A percentile compares a stretch with the other conserved stretches of the same genome.
These are phyloP conservation scores for Cardamine resedifolia DNA, from an alignment of 345 rosid species.

Conservation along the genomic window DNA sequence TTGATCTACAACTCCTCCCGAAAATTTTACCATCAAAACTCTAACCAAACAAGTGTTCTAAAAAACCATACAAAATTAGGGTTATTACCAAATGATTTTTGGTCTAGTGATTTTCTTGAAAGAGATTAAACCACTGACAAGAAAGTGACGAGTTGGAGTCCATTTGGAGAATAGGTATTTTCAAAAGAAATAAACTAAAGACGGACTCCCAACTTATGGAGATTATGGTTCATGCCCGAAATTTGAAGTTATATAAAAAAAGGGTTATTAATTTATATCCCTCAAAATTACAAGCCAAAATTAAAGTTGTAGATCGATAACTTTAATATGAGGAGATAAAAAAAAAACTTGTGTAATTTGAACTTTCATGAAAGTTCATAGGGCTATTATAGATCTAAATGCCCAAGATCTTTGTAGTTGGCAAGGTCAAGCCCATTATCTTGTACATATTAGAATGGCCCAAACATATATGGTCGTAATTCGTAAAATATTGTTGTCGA, in stretches of 20 bases:
- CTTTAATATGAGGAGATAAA: not conserved
- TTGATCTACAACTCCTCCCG: not conserved
- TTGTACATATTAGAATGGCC: not conserved
- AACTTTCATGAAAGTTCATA: not conserved
- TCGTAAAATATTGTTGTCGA: not conserved
- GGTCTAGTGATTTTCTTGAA: too few species aligned
- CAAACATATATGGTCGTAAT: constrained; percentile 6
- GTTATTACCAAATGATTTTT: too few species aligned
- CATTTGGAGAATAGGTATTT: too few species aligned
- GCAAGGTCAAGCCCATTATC: not conserved
- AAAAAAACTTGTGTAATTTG: not conserved
- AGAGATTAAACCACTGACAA: too few species aligned
- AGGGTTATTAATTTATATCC: not conserved
- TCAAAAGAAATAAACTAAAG: too few species aligned
- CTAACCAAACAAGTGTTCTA: not conserved
- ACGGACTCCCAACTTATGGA: too few species aligned
- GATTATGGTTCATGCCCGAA: too few species aligned
- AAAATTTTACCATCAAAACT: not conserved
- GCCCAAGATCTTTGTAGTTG: not conserved
- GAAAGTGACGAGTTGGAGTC: too few species aligned
- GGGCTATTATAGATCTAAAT: not conserved
- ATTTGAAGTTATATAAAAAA: too few species aligned
- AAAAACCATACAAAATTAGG: not conserved
- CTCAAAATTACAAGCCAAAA: not conserved
- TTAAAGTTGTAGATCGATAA: not conserved